Conservation (phyloP, 75 land plant species). For the Cupressus sempervirens region DNA sequence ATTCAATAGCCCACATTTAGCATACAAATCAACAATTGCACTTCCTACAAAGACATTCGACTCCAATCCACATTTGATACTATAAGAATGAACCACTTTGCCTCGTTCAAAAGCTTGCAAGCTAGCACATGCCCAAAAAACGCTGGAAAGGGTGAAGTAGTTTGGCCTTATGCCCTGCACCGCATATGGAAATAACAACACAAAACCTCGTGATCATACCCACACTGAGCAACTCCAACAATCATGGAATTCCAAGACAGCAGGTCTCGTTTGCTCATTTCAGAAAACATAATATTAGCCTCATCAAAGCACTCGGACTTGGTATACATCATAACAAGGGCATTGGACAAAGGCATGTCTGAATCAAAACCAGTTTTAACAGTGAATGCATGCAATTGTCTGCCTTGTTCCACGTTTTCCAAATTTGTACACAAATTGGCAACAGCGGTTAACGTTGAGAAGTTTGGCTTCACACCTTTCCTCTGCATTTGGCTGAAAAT, state of each 20-base stretch:
- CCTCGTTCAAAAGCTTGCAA: slow-evolving; percentile 24
- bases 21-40: slow-evolving; percentile 34
- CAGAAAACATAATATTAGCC: slow-evolving; percentile 16
- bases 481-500: not conserved
- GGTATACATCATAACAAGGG: slow-evolving; percentile 33
- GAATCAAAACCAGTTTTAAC: slow-evolving; percentile 22
- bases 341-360: slow-evolving; percentile 18
- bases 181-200: slow-evolving; percentile 22
- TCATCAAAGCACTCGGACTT: slow-evolving; percentile 15
- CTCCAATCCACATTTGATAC: slow-evolving; percentile 36
- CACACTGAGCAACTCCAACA: slow-evolving; percentile 15
- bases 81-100: slow-evolving; percentile 38
- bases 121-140: slow-evolving; percentile 41
- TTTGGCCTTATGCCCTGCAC: slow-evolving; percentile 13
- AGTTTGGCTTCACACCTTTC: not conserved
- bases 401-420: slow-evolving; percentile 5
- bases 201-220: slow-evolving; percentile 16
- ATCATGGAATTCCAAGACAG: slow-evolving; percentile 37
- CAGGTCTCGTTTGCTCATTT: slow-evolving; percentile 15
- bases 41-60: slow-evolving; percentile 19
- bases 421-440: not conserved
- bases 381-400: slow-evolving; percentile 28
- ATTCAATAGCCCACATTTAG: slow-evolving; percentile 13
- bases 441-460: not conserved
- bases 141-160: slow-evolving; percentile 25